A percentile compares a stretch with the other conserved stretches of the same genome.
phyloP scores from a whole-genome alignment of 805 yeast genomes.

The Schwanniomyces occidentalis region DNA sequence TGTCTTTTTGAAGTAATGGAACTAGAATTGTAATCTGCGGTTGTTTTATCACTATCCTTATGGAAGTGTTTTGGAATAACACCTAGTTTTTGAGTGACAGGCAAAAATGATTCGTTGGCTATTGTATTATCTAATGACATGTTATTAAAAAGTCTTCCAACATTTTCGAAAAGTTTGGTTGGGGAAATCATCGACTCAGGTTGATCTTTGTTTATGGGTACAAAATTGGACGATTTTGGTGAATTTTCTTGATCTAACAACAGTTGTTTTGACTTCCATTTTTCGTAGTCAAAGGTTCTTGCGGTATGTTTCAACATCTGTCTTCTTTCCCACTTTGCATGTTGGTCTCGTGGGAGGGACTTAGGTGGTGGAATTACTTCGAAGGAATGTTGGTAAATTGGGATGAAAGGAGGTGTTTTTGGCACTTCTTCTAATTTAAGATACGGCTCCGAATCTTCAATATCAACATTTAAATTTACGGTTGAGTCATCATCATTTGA shows the following conservation, averaged over 20 bases:
- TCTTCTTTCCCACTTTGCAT: slow-evolving; percentile 20
- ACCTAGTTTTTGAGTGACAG: not conserved
- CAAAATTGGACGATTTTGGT: not conserved
- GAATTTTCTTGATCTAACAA: slow-evolving; percentile 3
- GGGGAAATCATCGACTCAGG: not conserved
- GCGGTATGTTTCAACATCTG: slow-evolving; percentile 18
- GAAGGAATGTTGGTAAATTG: slow-evolving; percentile 12
- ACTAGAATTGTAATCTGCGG: too few species aligned
- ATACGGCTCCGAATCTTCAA: slow-evolving; percentile 1
- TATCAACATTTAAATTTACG: slow-evolving; percentile 4
- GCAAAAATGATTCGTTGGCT: not conserved
- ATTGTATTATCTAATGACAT: not conserved
- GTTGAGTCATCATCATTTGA: slow-evolving; percentile 1
- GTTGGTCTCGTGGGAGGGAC: slow-evolving; percentile 10
- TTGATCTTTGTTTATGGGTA: not conserved
- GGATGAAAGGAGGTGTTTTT: not conserved
- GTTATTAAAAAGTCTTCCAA: not conserved
- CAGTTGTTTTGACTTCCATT: slow-evolving; percentile 8
- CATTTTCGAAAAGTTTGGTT: not conserved
- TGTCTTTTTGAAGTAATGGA: too few species aligned
- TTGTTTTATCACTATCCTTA: too few species aligned
- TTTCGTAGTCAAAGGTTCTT: slow-evolving; percentile 8
- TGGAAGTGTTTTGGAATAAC: not conserved
- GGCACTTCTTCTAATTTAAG: slow-evolving; percentile 1
- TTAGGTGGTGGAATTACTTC: slow-evolving; percentile 12